Base-by-base conservation (phyloP, 2,329 filamentous ascomycete genomes). In the Hypoxylon sp. region DNA sequence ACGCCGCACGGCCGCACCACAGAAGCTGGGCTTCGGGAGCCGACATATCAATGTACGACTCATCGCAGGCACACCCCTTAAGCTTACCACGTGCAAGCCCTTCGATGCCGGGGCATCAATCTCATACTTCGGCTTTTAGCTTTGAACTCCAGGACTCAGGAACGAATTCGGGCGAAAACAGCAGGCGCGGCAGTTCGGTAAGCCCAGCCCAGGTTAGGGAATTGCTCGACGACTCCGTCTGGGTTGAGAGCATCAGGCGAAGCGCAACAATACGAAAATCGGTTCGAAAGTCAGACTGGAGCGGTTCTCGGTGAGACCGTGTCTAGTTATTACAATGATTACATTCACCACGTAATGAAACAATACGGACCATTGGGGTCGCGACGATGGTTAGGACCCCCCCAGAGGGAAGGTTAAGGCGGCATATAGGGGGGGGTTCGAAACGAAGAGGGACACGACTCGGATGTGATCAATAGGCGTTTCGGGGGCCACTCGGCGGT, bases 201-300 rank as follows among this genome's bases (percentile, higher is more conserved):
- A 93, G 89, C 75, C 90, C 91, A 54, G 88, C 90, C 52, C 91
- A 94, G 75, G 92, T 97, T 73, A 88, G 94, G 79, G 90, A 94
- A 73, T 92, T 96, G 77, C 86, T 98, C 60, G 93, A 96, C 75
- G 92, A 95, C 76, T 96, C 93, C 17, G 91, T 92, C 14, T 98
- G 95, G 95, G 93, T 95, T 57, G 93, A 97, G 81, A 97, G 93
- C 83, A 94, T 98, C 71, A 87, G 94, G 71, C 87, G 94, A 69
- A 97, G 94, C 81, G 94, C 96, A 74, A 97, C 94, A 59, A 87
- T 86, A 59, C 82, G 83, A 57, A 83, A 81, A 71, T 82, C 83
- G 13, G 78, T 82, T 24, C 75, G 78, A 55, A 77, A 77, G 42
- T 78, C 80, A 3, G 71, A 78, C 58, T 75, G 75, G 73, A 73